Base-by-base conservation (phyloP, 2,329 filamentous ascomycete species). In the Aureobasidium musti region DNA sequence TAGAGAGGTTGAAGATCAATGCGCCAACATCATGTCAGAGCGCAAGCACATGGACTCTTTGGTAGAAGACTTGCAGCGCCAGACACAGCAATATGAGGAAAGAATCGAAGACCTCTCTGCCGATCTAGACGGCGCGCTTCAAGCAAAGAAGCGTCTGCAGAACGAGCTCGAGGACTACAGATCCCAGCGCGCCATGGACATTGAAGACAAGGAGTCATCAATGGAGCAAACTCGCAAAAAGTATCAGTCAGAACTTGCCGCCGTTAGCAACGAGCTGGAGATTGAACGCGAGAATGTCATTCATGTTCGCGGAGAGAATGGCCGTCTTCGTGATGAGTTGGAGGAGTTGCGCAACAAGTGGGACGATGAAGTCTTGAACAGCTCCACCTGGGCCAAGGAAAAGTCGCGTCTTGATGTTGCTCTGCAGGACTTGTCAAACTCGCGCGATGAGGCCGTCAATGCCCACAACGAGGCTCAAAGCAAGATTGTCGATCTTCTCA, bases 171-270 rank as follows among this genome's bases (percentile, higher is more conserved):
- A 98, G 78, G 94, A 99, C 78, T 99, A 98, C 81, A 88, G 95
- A 68, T 96, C 89, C 75, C 93, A 97, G 78, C 88, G 94, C 54
- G 93, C 93, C 67, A 96, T 96, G 78, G 95, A 98, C 73, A 91
- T 98, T 66, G 95, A 98, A 78, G 94, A 99, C 79, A 97, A 95
- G 77, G 94, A 98, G 78, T 89, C 89, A 11, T 95, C 91, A 71
- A 91, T 97, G 86, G 95, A 99, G 79, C 94, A 98, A 79, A 97
- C 94, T 50, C 87, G 94, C 74, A 95, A 94, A 83, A 99, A 98
- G 82, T 99, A 98, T 76, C 95, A 98, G 76, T 86, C 89, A 49
- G 94, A 99, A 77, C 92, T 97, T 75, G 90, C 91, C 19, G 90
- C 90, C 4, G 82, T 98, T 57, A 95, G 91, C 63, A 92, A 93